phyloP scores from a whole-genome alignment of 2,329 filamentous ascomycete genomes.

The Trichoderma sp. region DNA sequence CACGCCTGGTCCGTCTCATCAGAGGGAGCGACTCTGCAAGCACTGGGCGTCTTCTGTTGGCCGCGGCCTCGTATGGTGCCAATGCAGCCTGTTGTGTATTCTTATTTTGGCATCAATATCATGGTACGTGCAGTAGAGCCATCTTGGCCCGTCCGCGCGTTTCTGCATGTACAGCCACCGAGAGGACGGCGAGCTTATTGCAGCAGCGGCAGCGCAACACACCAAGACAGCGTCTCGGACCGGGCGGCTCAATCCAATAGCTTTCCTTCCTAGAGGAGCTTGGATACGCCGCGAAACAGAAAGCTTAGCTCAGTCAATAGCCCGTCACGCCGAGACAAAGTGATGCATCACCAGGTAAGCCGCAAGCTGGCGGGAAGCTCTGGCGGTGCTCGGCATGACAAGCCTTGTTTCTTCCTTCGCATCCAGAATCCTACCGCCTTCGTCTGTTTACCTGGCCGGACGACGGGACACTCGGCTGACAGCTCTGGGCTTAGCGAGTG shows the following conservation, averaged over 20 bases:
- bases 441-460: background rate
- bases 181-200: conserved; percentile 5
- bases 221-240: conserved; percentile 16
- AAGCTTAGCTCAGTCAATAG: conserved; percentile 6
- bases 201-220: background rate
- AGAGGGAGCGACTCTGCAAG: conserved; percentile 3
- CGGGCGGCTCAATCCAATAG: conserved; percentile 1
- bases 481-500: conserved; percentile 17
- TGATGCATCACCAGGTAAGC: background rate
- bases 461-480: conserved; percentile 16
- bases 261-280: conserved; percentile 4
- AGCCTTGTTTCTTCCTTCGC: conserved; percentile 4
- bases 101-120: conserved; percentile 17
- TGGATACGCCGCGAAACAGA: conserved; percentile 12
- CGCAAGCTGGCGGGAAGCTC: conserved; percentile 2
- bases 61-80: conserved; percentile 1
- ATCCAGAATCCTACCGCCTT: conserved; percentile 6
- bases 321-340: conserved; percentile 6
- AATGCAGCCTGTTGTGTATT: background rate
- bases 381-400: conserved; percentile 10
- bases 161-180: conserved; percentile 15
- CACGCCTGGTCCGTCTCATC: conserved; percentile 13
- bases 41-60: conserved; percentile 15
- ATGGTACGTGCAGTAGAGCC: too few species aligned
- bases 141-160: too few species aligned